Evolutionary conservation across 139 green algal species (phyloP).

Genomic region (Tetraselmis striata): DNA sequence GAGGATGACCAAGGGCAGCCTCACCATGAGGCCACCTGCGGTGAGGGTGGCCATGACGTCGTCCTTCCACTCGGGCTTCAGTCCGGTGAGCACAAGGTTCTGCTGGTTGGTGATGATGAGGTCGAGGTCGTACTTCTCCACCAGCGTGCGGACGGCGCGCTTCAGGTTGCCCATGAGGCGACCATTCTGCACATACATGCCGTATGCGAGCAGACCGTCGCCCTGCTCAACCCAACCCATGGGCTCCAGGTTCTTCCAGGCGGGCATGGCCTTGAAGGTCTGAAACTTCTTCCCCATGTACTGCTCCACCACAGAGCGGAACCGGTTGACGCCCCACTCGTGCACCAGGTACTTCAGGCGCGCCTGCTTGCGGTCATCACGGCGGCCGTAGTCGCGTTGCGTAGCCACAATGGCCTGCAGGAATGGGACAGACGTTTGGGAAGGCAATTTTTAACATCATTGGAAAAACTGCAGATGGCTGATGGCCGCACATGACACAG

Average conservation of each 20-base stretch:
- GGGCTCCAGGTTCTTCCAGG: conserved; percentile 93
- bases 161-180: conserved; percentile 46
- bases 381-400: conserved; percentile 96
- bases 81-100: conserved; percentile 11
- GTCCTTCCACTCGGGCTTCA: conserved; percentile 64
- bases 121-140: conserved; percentile 46
- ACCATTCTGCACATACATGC: conserved; percentile 89
- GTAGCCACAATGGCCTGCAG: conserved; percentile 88
- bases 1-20: too few relatives aligned
- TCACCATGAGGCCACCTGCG: conserved; percentile 18
- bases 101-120: conserved; percentile 32
- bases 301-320: conserved; percentile 88
- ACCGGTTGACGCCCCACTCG: conserved; percentile 93
- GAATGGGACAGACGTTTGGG: too few relatives aligned
- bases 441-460: too few relatives aligned
- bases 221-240: conserved; percentile 96
- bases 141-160: conserved; percentile 38
- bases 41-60: conserved; percentile 69
- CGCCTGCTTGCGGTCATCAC: conserved; percentile 92
- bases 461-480: too few relatives aligned
- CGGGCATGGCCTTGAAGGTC: conserved; percentile 78
- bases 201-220: conserved; percentile 82
- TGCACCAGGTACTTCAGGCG: conserved; percentile 97
- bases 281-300: conserved; percentile 97
- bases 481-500: too few relatives aligned